A percentile compares a stretch with the other conserved stretches of the same genome.
phyloP scores from a whole-genome alignment of 495 filamentous ascomycete species.

The Beverwykella pulmonaria region DNA sequence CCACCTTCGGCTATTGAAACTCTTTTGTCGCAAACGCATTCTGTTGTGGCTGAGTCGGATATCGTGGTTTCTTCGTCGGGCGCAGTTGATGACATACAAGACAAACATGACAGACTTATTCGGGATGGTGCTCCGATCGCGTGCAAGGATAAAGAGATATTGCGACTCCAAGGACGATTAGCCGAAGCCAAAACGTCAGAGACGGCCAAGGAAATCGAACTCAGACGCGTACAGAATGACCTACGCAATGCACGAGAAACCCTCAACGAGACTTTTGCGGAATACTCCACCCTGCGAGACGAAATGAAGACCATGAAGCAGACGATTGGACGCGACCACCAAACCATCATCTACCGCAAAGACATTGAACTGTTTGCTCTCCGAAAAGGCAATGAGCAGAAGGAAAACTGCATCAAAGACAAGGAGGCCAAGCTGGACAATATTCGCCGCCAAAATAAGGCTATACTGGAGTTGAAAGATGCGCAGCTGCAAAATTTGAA shows the following conservation, averaged over 20 bases:
- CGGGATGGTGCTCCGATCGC: neutral
- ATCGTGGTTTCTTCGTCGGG: neutral
- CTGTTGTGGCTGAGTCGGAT: slow-evolving; percentile 17
- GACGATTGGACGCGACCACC: slow-evolving; percentile 26
- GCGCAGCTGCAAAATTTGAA: slow-evolving; percentile 23
- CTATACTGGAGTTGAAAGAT: slow-evolving; percentile 20
- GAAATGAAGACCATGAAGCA: slow-evolving; percentile 27
- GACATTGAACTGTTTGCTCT: slow-evolving; percentile 34
- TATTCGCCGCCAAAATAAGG: slow-evolving; percentile 12
- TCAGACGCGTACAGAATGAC: slow-evolving; percentile 11
- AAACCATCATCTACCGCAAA: slow-evolving; percentile 28
- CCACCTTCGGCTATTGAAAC: neutral
- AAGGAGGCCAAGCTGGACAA: slow-evolving; percentile 18
- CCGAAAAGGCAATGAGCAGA: slow-evolving; percentile 27
- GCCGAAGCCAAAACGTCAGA: slow-evolving; percentile 8
- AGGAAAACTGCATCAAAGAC: slow-evolving; percentile 24
- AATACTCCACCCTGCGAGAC: slow-evolving; percentile 20
- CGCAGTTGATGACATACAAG: neutral
- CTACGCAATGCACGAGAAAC: slow-evolving; percentile 11
- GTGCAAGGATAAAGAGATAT: slow-evolving; percentile 11
- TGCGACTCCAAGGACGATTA: neutral
- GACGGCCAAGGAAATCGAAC: slow-evolving; percentile 9
- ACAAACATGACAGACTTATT: neutral
- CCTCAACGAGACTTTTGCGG: slow-evolving; percentile 22
- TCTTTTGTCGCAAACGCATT: slow-evolving; percentile 9